Percentiles rank a stretch among this genome's conserved stretches.
phyloP scores from a whole-genome alignment of 805 yeast species.

The Lipomyces kockii region DNA sequence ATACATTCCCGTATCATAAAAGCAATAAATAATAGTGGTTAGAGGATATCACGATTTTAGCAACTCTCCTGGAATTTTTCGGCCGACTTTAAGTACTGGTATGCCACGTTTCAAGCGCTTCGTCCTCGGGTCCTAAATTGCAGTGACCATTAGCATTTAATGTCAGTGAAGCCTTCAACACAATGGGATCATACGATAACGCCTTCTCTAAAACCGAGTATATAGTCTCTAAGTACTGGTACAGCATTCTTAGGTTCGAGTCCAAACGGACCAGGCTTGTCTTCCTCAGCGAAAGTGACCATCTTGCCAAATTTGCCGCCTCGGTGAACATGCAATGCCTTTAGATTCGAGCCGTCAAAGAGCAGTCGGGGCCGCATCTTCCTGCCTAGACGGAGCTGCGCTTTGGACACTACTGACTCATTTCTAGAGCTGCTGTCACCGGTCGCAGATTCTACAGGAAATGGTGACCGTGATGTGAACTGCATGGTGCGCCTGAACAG shows the following conservation, averaged over 20 bases:
- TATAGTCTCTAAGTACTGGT: constrained; percentile 27
- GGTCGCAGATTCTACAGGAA: constrained; percentile 9
- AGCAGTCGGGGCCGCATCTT: constrained; percentile 14
- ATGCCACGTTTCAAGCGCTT: constrained; percentile 26
- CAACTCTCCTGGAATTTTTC: constrained; percentile 27
- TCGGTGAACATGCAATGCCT: constrained; percentile 25
- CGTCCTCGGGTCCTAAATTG: constrained; percentile 22
- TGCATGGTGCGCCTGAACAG: constrained; percentile 12
- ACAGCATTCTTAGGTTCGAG: constrained; percentile 24
- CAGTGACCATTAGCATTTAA: background rate
- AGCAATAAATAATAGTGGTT: background rate
- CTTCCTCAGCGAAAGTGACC: background rate
- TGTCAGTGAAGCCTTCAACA: background rate
- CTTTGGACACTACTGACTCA: background rate
- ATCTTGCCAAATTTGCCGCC: constrained; percentile 19
- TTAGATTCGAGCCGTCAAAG: constrained; percentile 27
- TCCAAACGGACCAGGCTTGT: constrained; percentile 23
- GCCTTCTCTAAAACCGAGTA: constrained; percentile 33
- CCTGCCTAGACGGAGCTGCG: constrained; percentile 15
- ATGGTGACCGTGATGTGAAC: constrained; percentile 28
- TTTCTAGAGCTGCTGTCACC: background rate
- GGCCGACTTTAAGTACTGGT: constrained; percentile 30
- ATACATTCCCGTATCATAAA: background rate
- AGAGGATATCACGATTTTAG: background rate
- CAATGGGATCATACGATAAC: constrained; percentile 20